phyloP scores from a whole-genome alignment of 768 basidiomycete genomes.

The Lactarius deliciosus region DNA sequence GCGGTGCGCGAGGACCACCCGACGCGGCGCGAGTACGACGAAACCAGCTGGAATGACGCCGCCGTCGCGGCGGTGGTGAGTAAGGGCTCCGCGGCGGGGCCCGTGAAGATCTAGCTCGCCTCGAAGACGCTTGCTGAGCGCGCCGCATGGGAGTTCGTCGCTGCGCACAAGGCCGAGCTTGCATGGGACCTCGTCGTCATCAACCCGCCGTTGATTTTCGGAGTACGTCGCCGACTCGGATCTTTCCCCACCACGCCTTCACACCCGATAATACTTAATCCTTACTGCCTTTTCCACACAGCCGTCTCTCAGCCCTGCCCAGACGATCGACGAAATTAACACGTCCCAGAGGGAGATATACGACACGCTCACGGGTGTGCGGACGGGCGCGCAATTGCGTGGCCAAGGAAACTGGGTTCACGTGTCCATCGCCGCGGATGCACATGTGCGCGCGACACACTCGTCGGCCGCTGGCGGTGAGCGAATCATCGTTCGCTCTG shows the following conservation, averaged over 20 bases:
- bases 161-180: constrained; percentile 44
- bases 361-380: constrained; percentile 13
- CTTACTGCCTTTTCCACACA: constrained; percentile 10
- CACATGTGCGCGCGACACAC: constrained; percentile 19
- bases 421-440: constrained; percentile 10
- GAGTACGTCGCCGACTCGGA: background rate
- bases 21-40: constrained; percentile 29
- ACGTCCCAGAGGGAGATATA: constrained; percentile 22
- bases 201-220: constrained; percentile 47
- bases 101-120: constrained; percentile 45
- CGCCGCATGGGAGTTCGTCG: constrained; percentile 52
- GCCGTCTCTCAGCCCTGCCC: constrained; percentile 34
- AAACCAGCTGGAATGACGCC: constrained; percentile 52
- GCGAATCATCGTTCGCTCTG: constrained; percentile 16
- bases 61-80: constrained; percentile 46
- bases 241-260: background rate
- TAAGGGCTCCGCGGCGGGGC: constrained; percentile 46
- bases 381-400: constrained; percentile 3
- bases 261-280: background rate
- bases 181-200: constrained; percentile 53
- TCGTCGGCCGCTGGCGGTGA: constrained; percentile 15
- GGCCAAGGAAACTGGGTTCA: constrained; percentile 14
- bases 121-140: constrained; percentile 59
- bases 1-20: constrained; percentile 38
- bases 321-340: constrained; percentile 21